Conservation (phyloP, 441 rosid species). For the Pelargonium cotyledonis region DNA sequence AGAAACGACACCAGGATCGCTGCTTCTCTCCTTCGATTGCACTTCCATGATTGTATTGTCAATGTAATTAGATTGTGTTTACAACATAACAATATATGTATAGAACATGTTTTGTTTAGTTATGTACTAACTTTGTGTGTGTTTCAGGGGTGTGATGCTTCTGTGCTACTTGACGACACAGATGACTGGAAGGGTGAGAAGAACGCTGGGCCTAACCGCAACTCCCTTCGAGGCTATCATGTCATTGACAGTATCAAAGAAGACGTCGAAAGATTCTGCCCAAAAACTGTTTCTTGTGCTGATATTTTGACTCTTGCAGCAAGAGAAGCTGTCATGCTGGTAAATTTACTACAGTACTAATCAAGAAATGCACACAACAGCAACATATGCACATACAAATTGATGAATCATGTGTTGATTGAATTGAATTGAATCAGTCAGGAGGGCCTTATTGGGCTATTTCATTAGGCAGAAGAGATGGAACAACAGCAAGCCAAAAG, state of each 20-base stretch:
- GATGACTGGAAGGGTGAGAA: slow-evolving; percentile 36
- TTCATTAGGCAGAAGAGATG: slow-evolving; percentile 58
- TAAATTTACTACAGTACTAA: slow-evolving; percentile 17
- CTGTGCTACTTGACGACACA: slow-evolving; percentile 48
- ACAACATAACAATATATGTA: background rate
- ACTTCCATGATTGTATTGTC: slow-evolving; percentile 71
- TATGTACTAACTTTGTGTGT: background rate
- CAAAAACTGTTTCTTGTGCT: slow-evolving; percentile 52
- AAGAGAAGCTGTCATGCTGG: slow-evolving; percentile 52
- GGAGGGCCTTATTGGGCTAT: slow-evolving; percentile 29
- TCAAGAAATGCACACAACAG: too few species aligned
- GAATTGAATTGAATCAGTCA: background rate
- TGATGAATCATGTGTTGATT: too few species aligned
- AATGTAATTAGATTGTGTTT: slow-evolving; percentile 33
- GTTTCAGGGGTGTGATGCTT: slow-evolving; percentile 60
- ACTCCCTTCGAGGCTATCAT: slow-evolving; percentile 59
- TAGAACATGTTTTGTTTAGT: too few species aligned
- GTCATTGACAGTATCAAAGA: slow-evolving; percentile 56
- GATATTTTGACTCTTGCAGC: slow-evolving; percentile 58
- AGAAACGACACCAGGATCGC: slow-evolving; percentile 59
- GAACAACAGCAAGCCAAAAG: slow-evolving; percentile 33
- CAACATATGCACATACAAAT: too few species aligned
- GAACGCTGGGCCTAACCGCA: slow-evolving; percentile 38
- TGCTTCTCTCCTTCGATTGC: slow-evolving; percentile 64
- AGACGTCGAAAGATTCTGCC: slow-evolving; percentile 52